Evolutionary conservation across 331 rosid species (phyloP), one percentile per base, ranked within the genome.

Genomic region (Malus hybrid): DNA sequence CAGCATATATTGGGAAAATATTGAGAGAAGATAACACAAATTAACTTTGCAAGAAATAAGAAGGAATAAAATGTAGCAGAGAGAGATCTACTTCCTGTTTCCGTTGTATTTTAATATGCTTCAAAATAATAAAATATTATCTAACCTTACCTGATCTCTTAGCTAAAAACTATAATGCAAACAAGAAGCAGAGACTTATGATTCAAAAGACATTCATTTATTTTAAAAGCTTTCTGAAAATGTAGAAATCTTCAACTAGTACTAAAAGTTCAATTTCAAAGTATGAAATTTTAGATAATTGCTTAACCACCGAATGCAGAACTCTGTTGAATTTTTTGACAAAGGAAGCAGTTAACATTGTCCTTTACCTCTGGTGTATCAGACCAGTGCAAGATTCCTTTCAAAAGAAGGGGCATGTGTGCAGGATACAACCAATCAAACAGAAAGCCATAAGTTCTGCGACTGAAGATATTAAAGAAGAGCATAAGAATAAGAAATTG

Each of bases 371-470:
- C 99, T 20, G 99, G 99, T 82, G 88, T 90, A 79, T 95, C 99
- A 12, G 92, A 84, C 99, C 99, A 94, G 46, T 92, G 95, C 4
- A 94, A 87, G 86, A 94, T 86, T 81, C 99, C 97, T 85, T 86
- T 92, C 85, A 92, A 81, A 78, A 94, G 89, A 61, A 90, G 89
- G 60, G 89, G 92, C 96, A 92, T 84, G 86, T 94, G 96, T 12
- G 92, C 92, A 74, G 99, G 96, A 81, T 94, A 94, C 72, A 94
- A 77, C 99, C 99, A 94, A 89, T 92, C 99, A 92, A 95, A 95
- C 70, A 95, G 86, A 82, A 95, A 86, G 73, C 97, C 97, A 52
- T 85, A 95, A 22, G 96, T 90, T 79, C 99, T 90, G 73, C 99
- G 99, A 82, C 99, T 95, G 89, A 56, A 81, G 67, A 76, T 18